Base-by-base conservation (phyloP, 2,329 filamentous ascomycete genomes). In the Tolypocladium guangdongense region DNA sequence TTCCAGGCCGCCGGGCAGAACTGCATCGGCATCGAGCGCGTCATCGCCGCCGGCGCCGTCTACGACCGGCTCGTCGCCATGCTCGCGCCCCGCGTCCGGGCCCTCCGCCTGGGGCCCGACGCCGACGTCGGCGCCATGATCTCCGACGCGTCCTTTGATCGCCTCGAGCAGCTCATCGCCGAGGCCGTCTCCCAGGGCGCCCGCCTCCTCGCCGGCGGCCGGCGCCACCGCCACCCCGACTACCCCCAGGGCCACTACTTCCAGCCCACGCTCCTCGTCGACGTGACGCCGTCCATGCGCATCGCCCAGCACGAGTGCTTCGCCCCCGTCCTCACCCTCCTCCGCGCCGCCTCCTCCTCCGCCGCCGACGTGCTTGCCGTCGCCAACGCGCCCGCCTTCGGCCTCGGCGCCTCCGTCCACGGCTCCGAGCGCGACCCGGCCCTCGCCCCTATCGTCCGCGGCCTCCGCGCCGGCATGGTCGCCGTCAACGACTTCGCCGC, bases 1-100 rank as follows among this genome's bases (percentile, higher is more conserved):
- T 99, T 97, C 72, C 93, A 99, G 70, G 90, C 90, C 51, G 86
- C 90, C 18, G 93, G 93, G 1, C 93, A 99, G 70, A 99, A 99
- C 73, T 99, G 93, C 71, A 92, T 99, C 65, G 93, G 93, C 53
- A 92, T 96, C 60, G 93, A 99, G 73, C 87, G 93, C 53, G 85
- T 97, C 64, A 85, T 97, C 60, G 89, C 87, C 27, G 79, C 88
- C 18, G 85, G 89, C 1, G 75, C 73, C n/a, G 78, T 88, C 51
- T 95, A 97, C 73, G 77, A 87, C 57, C 75, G 76, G 53, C 80
- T 99, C 24, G 73, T 96, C 51, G 69, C 76, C 6, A 76, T 83
- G 56, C 80, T 99, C 22, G 79, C 83, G 51, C 85, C 87, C 12
- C 84, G 87, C 56, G 88, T 97, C 59, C 77, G 78, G 57, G 78